Conservation (phyloP, 2,329 filamentous ascomycete species). For the Colletotrichum sidae region DNA sequence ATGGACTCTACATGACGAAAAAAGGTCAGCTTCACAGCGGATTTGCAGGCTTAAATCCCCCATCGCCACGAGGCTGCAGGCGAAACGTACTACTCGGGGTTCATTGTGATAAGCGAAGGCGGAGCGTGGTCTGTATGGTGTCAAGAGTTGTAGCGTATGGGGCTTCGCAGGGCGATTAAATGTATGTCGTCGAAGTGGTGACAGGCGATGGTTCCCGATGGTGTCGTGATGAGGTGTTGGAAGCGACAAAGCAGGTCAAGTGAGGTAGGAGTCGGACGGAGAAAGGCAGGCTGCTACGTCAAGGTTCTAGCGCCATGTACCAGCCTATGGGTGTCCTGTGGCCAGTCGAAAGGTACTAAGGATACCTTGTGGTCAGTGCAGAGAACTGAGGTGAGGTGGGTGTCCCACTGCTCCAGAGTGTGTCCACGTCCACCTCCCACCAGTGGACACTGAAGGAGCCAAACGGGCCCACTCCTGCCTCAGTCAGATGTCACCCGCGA, state of each 20-base stretch:
- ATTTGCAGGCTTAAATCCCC: conserved; percentile 7
- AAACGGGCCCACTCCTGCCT: conserved; percentile 25
- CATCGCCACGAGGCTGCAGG: conserved; percentile 33
- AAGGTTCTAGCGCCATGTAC: conserved; percentile 32
- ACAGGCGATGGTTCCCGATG: conserved; percentile 29
- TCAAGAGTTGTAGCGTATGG: conserved; percentile 12
- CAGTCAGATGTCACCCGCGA: conserved; percentile 27
- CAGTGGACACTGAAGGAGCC: conserved; percentile 11
- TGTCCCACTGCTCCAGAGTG: conserved; percentile 14
- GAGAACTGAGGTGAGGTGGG: too few relatives aligned
- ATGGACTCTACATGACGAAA: conserved; percentile 27
- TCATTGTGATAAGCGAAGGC: conserved; percentile 72
- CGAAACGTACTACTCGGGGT: conserved; percentile 87
- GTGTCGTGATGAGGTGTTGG: conserved; percentile 38
- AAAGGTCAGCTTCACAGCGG: conserved; percentile 39
- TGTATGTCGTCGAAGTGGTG: conserved; percentile 27
- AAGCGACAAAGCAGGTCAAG: conserved; percentile 37
- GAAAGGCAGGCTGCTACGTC: conserved; percentile 37
- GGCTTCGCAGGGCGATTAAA: conserved; percentile 24
- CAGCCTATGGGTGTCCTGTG: conserved; percentile 23
- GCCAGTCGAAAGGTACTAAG: conserved; percentile 6
- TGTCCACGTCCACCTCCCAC: neutral
- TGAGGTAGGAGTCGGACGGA: conserved; percentile 36
- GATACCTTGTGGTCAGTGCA: conserved; percentile 10
- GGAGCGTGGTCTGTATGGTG: conserved; percentile 28